Base-by-base conservation (phyloP, 2,329 filamentous ascomycete genomes). In the Cercospora sesami region DNA sequence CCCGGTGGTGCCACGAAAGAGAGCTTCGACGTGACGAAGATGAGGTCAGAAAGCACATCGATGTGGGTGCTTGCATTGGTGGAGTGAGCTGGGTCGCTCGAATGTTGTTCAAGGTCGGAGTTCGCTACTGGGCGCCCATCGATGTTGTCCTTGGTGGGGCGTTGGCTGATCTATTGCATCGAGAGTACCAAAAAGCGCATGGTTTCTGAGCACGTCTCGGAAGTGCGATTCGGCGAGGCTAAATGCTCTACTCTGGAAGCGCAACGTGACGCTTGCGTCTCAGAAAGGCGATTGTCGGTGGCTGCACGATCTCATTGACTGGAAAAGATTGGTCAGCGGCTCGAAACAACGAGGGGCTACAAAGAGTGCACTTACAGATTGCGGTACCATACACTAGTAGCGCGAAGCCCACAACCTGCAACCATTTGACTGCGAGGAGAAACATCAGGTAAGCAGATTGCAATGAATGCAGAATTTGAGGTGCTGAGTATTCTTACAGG, bases 311-410 rank as follows among this genome's bases (percentile, higher is more conserved):
- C 70, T 96, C 93, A 80, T 98, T 98, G 84, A 98, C 98, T 61
- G 31, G 33, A 26, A 61, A 16, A 1, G 23, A 14, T 12, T 31
- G 12, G 8, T 62, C 4, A 62, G 60, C 26, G 60, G 16, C 30
- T 36, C n/a, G 30, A 30, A 12, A 1, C 4, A 36, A 23, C 6
- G 18, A 33, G n/a, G 42, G 16, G 5, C 4, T 51, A 28, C 14
- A 21, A 0, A 26, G n/a, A 23, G 23, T 28, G 48, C 10, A 48
- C 26, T 62, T 31, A 45, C 33, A 48, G 51, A 98, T 79, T 80
- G 97, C 97, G 1, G 94, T 99, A 72, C 95, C 96, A 78, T 97
- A 99, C 14, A 99, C 95, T 39, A 99, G 86, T 72, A 97, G 82
- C 1, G 83, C 91, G 74, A 99, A 99, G 1, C 95, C 95, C 3